Evolutionary conservation across 2,329 filamentous ascomycete genomes (phyloP), one percentile per base, ranked within the genome.

Genomic region (Biscogniauxia mediterranea): DNA sequence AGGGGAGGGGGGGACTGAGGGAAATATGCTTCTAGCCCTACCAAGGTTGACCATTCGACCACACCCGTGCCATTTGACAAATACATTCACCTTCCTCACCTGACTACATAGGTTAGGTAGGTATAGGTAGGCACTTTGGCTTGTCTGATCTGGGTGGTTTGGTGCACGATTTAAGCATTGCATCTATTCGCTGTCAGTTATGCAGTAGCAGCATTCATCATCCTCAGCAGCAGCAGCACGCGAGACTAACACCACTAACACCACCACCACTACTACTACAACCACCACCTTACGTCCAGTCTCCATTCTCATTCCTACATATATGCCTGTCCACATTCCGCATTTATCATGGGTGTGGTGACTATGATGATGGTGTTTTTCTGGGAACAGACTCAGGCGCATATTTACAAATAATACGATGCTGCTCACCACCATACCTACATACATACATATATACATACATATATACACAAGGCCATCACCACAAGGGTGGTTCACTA

Each of bases 151-250:
- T 8, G 4, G 8, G 26, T 32, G 13, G 17, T 46, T 46, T 17
- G 38, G 38, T 46, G 38, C 15, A 17, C 7, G 38, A 46, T 13
- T 46, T 46, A 54, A 54, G 17, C 28, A 32, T 13, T 52, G 23
- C 52, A 54, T 26, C 52, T 54, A 26, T n/a, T 28, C 15, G 52
- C 52, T 54, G 52, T 54, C 52, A 54, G 52, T 28, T 54, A 28
- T 54, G 52, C 52, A 53, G 51, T 23, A 32, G 28, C 7, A 32
- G 3, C 38, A n/a, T 23, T 23, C 5, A 23, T 23, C 23, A 23
- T 23, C 5, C 5, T 23, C 23, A 23, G 23, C 23, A 23, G 28
- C 7, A 46, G 38, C 11, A 46, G 15, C 38, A n/a, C 38, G 7
- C 15, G 15, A 2, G 2, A 46, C 38, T 46, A 46, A 5, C 15